A percentile compares a stretch with the other conserved stretches of the same genome.
phyloP scores from a whole-genome alignment of 1,284 basidiomycete genomes.

The Sporisorium graminicola region DNA sequence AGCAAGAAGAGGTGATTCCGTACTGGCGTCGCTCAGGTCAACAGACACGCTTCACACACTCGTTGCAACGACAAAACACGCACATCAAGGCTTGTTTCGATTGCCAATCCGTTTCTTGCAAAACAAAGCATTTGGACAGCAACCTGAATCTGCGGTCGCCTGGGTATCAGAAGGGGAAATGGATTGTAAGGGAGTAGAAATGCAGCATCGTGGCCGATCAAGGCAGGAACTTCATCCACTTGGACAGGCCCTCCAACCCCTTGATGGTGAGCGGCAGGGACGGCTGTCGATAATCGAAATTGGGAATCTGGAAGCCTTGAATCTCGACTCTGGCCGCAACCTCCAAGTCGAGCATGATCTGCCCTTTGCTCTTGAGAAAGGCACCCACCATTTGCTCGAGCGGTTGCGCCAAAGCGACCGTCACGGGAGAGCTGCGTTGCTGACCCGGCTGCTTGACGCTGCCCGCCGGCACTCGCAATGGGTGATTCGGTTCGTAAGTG shows the following conservation, averaged over 20 bases:
- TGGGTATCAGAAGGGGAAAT: conserved; percentile 5
- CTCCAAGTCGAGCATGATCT: conserved; percentile 57
- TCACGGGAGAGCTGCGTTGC: conserved; percentile 38
- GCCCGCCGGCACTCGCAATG: conserved; percentile 48
- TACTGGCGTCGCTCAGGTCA: neutral
- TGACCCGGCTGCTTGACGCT: conserved; percentile 34
- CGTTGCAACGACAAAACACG: neutral
- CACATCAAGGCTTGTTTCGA: conserved; percentile 4
- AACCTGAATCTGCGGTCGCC: neutral
- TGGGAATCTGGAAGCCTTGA: conserved; percentile 54
- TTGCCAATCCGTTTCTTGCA: neutral
- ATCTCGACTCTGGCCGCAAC: conserved; percentile 52
- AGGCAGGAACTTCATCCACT: conserved; percentile 48
- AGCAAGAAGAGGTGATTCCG: conserved; percentile 44
- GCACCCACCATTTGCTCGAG: conserved; percentile 56
- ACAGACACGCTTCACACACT: neutral
- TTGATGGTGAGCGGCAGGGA: conserved; percentile 53
- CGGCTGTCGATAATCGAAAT: conserved; percentile 54
- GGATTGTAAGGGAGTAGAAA: neutral
- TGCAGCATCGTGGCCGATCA: conserved; percentile 1
- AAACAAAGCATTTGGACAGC: neutral
- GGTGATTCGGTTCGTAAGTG: conserved; percentile 21
- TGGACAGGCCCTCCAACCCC: conserved; percentile 49
- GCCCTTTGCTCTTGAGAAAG: conserved; percentile 55
- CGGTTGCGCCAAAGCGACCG: conserved; percentile 49